Evolutionary conservation across 257 asterid species (phyloP).

Genomic region (Rauvolfia tetraphylla): DNA sequence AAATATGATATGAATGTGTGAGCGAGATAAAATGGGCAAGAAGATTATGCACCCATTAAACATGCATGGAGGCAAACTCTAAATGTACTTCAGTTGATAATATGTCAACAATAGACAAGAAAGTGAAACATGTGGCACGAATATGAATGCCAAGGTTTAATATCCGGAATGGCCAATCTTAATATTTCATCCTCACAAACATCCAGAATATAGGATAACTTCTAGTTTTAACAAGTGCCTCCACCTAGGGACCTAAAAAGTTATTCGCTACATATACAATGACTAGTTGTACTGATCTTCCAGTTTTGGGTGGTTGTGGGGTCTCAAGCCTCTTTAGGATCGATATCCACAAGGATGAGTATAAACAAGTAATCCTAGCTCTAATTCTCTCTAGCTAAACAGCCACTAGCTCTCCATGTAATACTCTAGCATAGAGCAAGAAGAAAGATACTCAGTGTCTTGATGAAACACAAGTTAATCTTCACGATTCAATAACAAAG

Average conservation of each 20-base stretch:
- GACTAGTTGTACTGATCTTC: background rate
- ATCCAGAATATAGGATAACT: background rate
- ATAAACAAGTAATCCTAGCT: background rate
- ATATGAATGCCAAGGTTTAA: background rate
- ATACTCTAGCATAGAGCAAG: background rate
- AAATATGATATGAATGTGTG: background rate
- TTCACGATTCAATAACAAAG: background rate
- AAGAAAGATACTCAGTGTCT: background rate
- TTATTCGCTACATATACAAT: background rate
- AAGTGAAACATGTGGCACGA: background rate
- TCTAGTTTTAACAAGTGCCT: background rate
- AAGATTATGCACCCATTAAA: background rate
- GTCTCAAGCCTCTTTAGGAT: background rate
- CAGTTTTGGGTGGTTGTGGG: background rate
- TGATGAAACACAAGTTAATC: background rate
- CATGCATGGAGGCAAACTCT: conserved; percentile 2
- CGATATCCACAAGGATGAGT: background rate
- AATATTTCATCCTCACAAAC: background rate
- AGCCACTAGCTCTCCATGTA: background rate
- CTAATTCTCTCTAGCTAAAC: background rate
- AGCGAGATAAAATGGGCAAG: background rate
- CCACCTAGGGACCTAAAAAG: background rate
- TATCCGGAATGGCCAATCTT: background rate
- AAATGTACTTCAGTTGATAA: background rate
- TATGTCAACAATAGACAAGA: background rate